Percentiles rank a stretch among this genome's conserved stretches.
Evolutionary conservation across 2,329 filamentous ascomycete species (phyloP).

Genomic region (Fusarium sp.): DNA sequence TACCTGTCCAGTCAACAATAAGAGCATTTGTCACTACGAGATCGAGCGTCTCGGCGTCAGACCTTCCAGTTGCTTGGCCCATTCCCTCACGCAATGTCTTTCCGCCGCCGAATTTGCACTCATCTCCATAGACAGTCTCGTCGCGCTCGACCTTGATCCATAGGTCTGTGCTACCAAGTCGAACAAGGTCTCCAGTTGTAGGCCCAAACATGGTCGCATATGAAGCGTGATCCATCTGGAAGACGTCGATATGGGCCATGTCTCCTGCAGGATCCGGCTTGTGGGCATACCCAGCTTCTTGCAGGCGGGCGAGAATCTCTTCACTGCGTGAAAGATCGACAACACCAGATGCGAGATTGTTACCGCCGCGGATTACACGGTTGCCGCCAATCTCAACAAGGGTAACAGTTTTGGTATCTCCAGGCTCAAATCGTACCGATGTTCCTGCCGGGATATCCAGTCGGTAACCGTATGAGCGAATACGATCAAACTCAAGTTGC

Average conservation of each 20-base stretch:
- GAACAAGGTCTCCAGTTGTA: slow-evolving; percentile 86
- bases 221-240: slow-evolving; percentile 79
- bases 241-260: slow-evolving; percentile 68
- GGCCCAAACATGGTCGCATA: slow-evolving; percentile 94
- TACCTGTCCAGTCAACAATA: slow-evolving; percentile 90
- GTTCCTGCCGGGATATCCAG: slow-evolving; percentile 93
- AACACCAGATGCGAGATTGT: slow-evolving; percentile 78
- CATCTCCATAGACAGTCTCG: slow-evolving; percentile 86
- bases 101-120: slow-evolving; percentile 94
- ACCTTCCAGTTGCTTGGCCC: slow-evolving; percentile 87
- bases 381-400: slow-evolving; percentile 89
- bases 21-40: slow-evolving; percentile 90
- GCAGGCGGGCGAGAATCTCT: slow-evolving; percentile 76
- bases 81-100: slow-evolving; percentile 96
- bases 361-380: slow-evolving; percentile 86
- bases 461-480: slow-evolving; percentile 83
- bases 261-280: slow-evolving; percentile 72
- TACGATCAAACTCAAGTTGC: slow-evolving; percentile 87
- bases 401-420: slow-evolving; percentile 89
- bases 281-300: slow-evolving; percentile 83
- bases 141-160: slow-evolving; percentile 94
- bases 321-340: slow-evolving; percentile 74
- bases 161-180: slow-evolving; percentile 85
- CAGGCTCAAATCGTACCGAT: slow-evolving; percentile 92
- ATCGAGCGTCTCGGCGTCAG: slow-evolving; percentile 80